Conservation (phyloP, 2,329 filamentous ascomycete genomes). For the Paramyrothecium roridum region DNA sequence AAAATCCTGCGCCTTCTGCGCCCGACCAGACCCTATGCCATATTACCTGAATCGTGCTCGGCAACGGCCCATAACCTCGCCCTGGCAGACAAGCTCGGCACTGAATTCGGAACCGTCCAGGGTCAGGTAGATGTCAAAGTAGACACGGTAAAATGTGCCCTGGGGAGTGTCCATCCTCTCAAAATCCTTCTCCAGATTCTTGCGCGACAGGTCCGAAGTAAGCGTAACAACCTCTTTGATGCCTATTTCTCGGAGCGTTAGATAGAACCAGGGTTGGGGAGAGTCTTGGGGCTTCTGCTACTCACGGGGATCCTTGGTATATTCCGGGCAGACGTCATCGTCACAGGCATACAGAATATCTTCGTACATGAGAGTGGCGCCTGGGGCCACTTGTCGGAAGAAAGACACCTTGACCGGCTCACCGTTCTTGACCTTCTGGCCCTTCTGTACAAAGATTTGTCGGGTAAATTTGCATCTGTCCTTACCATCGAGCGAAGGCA, state of each 20-base stretch:
- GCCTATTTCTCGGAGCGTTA: constrained; percentile 52
- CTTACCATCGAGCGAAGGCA: constrained; percentile 93
- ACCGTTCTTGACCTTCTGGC: constrained; percentile 97
- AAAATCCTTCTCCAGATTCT: constrained; percentile 99
- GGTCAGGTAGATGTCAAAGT: constrained; percentile 82
- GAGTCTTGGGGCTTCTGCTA: constrained; percentile 23
- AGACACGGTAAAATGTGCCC: constrained; percentile 87
- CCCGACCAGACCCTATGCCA: constrained; percentile 7
- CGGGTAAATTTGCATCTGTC: constrained; percentile 98
- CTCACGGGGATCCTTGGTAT: constrained; percentile 98
- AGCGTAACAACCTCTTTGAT: constrained; percentile 99
- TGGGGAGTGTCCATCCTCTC: constrained; percentile 99
- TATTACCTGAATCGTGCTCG: constrained; percentile 76
- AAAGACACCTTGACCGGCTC: constrained; percentile 99
- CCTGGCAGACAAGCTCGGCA: constrained; percentile 97
- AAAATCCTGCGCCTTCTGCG: background rate
- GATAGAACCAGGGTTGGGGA: constrained; percentile 4
- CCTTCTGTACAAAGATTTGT: constrained; percentile 98
- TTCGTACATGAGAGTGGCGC: constrained; percentile 98
- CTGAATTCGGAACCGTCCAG: constrained; percentile 98
- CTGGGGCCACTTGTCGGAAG: constrained; percentile 95
- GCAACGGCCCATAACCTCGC: constrained; percentile 97
- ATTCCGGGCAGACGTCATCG: constrained; percentile 96
- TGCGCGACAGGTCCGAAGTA: constrained; percentile 92
- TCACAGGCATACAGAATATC: constrained; percentile 97